Evolutionary conservation across 352 stramenopile genomes (phyloP), one percentile per base, ranked within the genome.

Genomic region (Phytophthora nicotianae): DNA sequence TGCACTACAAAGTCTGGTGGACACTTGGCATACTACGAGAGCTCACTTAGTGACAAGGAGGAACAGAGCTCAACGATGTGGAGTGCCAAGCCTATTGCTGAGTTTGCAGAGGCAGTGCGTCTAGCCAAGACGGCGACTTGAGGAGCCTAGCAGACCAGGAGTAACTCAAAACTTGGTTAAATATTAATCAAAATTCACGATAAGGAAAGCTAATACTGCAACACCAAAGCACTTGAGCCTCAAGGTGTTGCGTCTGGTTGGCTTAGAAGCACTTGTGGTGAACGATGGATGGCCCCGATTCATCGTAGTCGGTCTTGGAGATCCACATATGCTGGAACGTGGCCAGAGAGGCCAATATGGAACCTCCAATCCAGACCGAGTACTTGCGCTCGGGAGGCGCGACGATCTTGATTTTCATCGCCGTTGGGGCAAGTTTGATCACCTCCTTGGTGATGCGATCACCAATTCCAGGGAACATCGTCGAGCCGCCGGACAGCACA

Each of bases 301-400:
- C 97, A 56, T 99, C 96, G 77, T 99, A 99, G 64, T 99, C 96
- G 43, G 89, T 81, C 89, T 98, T 98, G 26, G 88, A 95, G 77
- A 99, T 98, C 95, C 96, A 99, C 94, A 99, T 98, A 64, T 97
- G 89, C 75, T 99, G 92, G 93, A 99, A 99, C 51, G 96, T 98
- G 52, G 93, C 97, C n/a, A 99, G 79, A 61, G 93, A 98, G 19
- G 96, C 83, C 38, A 99, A 74, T 71, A 99, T 98, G 54, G 91
- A 98, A 65, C 97, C 97, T 84, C 97, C 96, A 79, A 99, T 98
- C 97, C 96, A 99, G 11, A 98, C 94, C 29, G 92, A 98, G 88
- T 98, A 99, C 80, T 98, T 96, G 63, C 91, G 84, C 75, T 97
- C 89, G 3, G 88, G 88, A 13, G 89, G 93, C 42, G 96, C 92